These are phyloP conservation scores for Xylaria hypoxylon DNA, from an alignment of 2,329 filamentous ascomycete species.

Conservation along the genomic window DNA sequence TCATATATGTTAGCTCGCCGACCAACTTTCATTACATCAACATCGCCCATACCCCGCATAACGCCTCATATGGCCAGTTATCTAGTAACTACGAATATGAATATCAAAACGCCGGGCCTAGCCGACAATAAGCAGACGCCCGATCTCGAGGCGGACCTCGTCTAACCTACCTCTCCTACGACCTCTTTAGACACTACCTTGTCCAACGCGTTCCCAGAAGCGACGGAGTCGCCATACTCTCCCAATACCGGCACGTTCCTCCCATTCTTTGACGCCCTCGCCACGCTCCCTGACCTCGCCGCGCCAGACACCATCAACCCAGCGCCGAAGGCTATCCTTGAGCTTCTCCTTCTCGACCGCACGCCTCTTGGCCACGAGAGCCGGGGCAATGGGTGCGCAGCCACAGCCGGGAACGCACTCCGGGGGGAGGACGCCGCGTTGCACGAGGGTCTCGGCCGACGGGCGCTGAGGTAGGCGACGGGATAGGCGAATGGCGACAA, in stretches of 20 bases:
- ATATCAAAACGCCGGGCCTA: not conserved
- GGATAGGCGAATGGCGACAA: constrained; percentile 74
- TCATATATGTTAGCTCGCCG: constrained; percentile 1
- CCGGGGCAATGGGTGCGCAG: constrained; percentile 63
- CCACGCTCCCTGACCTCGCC: constrained; percentile 63
- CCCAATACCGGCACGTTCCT: constrained; percentile 65
- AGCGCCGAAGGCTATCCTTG: constrained; percentile 73
- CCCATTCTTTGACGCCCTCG: constrained; percentile 60
- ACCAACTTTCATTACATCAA: constrained; percentile 14
- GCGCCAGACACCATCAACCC: constrained; percentile 71
- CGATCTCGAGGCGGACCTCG: not conserved
- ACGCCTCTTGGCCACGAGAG: constrained; percentile 70
- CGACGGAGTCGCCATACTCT: constrained; percentile 70
- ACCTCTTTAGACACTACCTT: constrained; percentile 45
- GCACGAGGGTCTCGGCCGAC: constrained; percentile 69
- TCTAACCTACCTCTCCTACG: constrained; percentile 3
- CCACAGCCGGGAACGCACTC: constrained; percentile 63
- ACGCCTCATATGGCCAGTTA: constrained; percentile 9
- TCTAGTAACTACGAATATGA: constrained; percentile 23
- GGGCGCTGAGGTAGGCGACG: constrained; percentile 71
- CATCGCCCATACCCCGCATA: not conserved
- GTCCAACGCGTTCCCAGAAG: constrained; percentile 74
- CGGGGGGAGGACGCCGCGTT: constrained; percentile 71
- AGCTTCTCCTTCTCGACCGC: constrained; percentile 74
- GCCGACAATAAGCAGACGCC: not conserved